Evolutionary conservation across 495 filamentous ascomycete species (phyloP).

Genomic region (Penicillium dipodomyicola): DNA sequence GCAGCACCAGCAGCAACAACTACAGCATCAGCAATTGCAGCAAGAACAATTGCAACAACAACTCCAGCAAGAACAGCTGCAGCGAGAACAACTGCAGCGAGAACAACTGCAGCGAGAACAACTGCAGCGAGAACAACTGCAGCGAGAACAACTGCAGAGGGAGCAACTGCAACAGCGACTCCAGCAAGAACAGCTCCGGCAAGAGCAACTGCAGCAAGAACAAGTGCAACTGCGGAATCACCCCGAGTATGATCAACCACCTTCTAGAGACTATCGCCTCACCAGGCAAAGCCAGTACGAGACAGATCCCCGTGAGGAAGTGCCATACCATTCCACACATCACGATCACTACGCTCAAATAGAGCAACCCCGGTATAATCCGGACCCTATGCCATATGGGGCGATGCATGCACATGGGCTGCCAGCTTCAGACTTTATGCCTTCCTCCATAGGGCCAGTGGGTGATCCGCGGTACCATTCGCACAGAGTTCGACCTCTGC

Average conservation of each 20-base stretch:
- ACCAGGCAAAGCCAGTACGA: conserved; percentile 29
- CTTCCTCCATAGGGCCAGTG: conserved; percentile 17
- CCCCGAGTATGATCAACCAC: conserved; percentile 30
- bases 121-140: background rate
- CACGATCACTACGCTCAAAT: conserved; percentile 19
- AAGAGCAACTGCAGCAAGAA: background rate
- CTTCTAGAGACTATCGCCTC: conserved; percentile 28
- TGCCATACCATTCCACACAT: conserved; percentile 17
- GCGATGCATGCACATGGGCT: conserved; percentile 16
- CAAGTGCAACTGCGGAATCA: conserved; percentile 20
- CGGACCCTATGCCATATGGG: conserved; percentile 26
- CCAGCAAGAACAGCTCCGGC: background rate
- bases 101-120: conserved; percentile 6
- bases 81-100: background rate
- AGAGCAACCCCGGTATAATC: conserved; percentile 24
- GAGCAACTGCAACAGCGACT: conserved; percentile 11
- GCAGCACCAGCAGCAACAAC: conserved; percentile 7
- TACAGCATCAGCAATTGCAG: background rate
- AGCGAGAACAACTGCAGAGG: background rate
- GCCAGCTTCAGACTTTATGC: conserved; percentile 14
- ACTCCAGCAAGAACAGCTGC: background rate
- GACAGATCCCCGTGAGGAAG: conserved; percentile 14
- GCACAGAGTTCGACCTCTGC: conserved; percentile 22
- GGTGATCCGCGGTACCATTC: conserved; percentile 28
- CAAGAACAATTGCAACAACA: background rate